A percentile compares a stretch with the other conserved stretches of the same genome.
phyloP scores from a whole-genome alignment of 2,329 filamentous ascomycete genomes.

The Karstenula rhodostoma region DNA sequence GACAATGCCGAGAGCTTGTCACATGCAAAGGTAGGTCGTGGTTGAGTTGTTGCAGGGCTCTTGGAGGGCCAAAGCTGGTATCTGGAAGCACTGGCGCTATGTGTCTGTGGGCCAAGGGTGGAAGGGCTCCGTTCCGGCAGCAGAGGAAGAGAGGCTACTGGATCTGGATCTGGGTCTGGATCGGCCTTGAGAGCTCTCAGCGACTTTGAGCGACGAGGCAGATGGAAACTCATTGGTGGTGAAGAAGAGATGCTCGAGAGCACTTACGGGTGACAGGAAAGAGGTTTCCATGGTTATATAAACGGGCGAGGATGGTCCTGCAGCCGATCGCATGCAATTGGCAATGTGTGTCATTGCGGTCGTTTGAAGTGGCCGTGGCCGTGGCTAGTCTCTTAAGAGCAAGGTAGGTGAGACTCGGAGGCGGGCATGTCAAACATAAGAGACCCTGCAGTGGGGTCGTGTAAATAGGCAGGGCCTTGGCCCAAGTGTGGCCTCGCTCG shows the following conservation, averaged over 20 bases:
- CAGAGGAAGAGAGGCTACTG: constrained; percentile 23
- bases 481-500: constrained; percentile 49
- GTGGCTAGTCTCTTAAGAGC: constrained; percentile 42
- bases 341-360: constrained; percentile 54
- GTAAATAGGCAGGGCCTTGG: constrained; percentile 42
- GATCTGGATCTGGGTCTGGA: too few species aligned
- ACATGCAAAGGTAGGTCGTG: constrained; percentile 29
- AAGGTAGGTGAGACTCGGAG: constrained; percentile 52
- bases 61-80: constrained; percentile 51
- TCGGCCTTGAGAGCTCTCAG: constrained; percentile 44
- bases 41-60: constrained; percentile 33
- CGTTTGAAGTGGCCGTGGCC: constrained; percentile 46
- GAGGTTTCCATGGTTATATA: constrained; percentile 51
- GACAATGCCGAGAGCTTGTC: constrained; percentile 49
- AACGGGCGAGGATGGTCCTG: constrained; percentile 41
- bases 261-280: constrained; percentile 43
- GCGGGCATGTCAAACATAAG: constrained; percentile 51
- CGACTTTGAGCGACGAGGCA: constrained; percentile 46
- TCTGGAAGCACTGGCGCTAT: constrained; percentile 31
- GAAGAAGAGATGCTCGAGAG: constrained; percentile 23
- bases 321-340: constrained; percentile 50
- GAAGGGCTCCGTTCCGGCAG: constrained; percentile 40
- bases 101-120: constrained; percentile 32
- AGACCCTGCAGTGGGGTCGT: constrained; percentile 48
- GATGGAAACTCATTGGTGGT: constrained; percentile 41